Evolutionary conservation across 441 rosid genomes (phyloP).

Genomic region (Gossypium lobatum): DNA sequence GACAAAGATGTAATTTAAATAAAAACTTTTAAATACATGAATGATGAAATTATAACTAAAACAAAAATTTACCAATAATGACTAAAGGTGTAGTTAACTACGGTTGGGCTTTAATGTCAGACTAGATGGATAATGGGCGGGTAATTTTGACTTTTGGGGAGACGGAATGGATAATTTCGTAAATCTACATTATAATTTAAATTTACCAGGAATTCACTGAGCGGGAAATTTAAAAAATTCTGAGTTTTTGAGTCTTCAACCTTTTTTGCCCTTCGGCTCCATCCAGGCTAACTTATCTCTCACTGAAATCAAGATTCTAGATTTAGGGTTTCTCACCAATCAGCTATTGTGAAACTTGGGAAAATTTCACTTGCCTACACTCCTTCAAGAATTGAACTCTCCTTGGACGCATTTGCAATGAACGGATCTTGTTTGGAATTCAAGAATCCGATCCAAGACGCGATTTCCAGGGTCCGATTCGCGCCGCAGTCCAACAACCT

Average conservation of each 20-base stretch:
- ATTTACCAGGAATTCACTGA: background rate
- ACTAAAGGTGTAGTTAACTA: too few species aligned
- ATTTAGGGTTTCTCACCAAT: background rate
- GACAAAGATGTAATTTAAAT: too few species aligned
- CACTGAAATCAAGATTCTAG: background rate
- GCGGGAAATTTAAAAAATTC: conserved; percentile 1
- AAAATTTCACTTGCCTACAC: too few species aligned
- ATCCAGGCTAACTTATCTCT: background rate
- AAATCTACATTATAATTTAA: background rate
- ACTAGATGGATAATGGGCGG: background rate
- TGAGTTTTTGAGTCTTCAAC: background rate
- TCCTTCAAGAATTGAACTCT: background rate
- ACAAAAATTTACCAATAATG: too few species aligned
- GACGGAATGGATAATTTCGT: background rate
- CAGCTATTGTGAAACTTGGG: background rate
- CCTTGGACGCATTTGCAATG: conserved; percentile 24
- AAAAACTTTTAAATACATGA: too few species aligned
- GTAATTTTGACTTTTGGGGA: background rate
- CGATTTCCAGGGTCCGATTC: conserved; percentile 67
- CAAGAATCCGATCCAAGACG: conserved; percentile 50
- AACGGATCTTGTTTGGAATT: conserved; percentile 33
- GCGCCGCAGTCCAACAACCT: conserved; percentile 72
- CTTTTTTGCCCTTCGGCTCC: background rate
- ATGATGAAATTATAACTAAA: too few species aligned
- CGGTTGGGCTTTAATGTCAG: background rate